Base-by-base conservation (phyloP, 345 rosid genomes). In the Aegle marmelos region DNA sequence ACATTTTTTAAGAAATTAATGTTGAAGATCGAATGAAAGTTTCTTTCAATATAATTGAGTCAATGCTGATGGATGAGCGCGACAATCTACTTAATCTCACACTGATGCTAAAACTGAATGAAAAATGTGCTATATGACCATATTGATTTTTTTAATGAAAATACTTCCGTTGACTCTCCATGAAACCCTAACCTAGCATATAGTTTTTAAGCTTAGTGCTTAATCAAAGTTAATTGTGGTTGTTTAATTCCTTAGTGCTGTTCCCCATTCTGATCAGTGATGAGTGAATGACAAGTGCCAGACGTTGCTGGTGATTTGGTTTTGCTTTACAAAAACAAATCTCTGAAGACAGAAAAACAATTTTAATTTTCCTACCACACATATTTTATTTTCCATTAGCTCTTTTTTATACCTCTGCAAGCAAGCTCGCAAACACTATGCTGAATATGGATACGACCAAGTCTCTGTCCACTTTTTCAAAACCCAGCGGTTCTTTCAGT, bases 221-320 rank as follows among this genome's bases (percentile, higher is more conserved):
- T 53, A 36, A 66, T 7, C 50, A 27, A 36, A 1, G 37, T 4
- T 16, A 28, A 41, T 68, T 53, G 6, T 27, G 78, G 82, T 61
- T 68, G 45, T 31, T 79, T 4, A 45, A 41, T 60, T 2, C 59
- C 10, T 53, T 37, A 30, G 59, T 65, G 33, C 36, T 50, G n/a
- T n/a, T 56, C 58, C 34, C 28, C 50, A 53, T n/a, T 7, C 50
- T 1, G 16, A 69, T 9, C 37, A 27, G n/a, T 13, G n/a, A 48
- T 56, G 72, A 37, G n/a, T 67, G 76, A 78, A 71, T 57, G 83
- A 65, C 83, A 75, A 68, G 70, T 82, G 77, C 82, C 70, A 34
- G 25, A 27, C 57, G 25, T 56, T 14, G n/a, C 66, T 60, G 67
- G 3, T 62, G 25, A 9, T 67, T 19, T 19, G 57, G 45, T 77